These are phyloP conservation scores for Leccinum broughii DNA, from an alignment of 768 basidiomycete genomes.

Conservation along the genomic window DNA sequence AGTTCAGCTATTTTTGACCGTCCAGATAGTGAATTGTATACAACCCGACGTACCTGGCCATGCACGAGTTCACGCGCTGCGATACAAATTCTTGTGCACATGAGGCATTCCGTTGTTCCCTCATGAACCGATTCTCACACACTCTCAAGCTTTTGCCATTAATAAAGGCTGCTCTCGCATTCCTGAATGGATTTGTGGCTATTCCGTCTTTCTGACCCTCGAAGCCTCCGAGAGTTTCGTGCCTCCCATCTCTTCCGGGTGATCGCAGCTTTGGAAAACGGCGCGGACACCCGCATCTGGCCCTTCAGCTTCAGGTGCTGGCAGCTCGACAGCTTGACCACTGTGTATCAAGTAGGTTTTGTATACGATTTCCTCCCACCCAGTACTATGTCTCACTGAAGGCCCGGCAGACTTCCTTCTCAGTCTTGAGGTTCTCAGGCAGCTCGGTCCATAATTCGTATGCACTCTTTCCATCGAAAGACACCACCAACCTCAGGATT, in stretches of 20 bases:
- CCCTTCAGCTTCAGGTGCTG: background rate
- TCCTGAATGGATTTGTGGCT: constrained; percentile 2
- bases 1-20: background rate
- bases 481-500: background rate
- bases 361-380: background rate
- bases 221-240: background rate
- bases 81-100: constrained; percentile 6
- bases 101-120: constrained; percentile 14
- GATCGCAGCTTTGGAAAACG: background rate
- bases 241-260: background rate
- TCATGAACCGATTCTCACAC: constrained; percentile 5
- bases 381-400: background rate
- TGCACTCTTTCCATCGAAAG: background rate
- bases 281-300: background rate
- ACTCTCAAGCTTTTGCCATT: constrained; percentile 1
- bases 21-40: background rate
- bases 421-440: background rate
- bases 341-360: constrained; percentile 3
- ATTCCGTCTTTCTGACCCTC: background rate
- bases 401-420: constrained; percentile 1
- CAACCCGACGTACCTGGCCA: background rate
- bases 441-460: background rate
- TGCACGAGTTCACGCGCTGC: constrained; percentile 10
- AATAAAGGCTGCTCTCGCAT: constrained; percentile 7
- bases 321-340: background rate